These are phyloP conservation scores for Rhododendron mucronatum DNA, from an alignment of 148 eudicot genomes.

Conservation along the genomic window DNA sequence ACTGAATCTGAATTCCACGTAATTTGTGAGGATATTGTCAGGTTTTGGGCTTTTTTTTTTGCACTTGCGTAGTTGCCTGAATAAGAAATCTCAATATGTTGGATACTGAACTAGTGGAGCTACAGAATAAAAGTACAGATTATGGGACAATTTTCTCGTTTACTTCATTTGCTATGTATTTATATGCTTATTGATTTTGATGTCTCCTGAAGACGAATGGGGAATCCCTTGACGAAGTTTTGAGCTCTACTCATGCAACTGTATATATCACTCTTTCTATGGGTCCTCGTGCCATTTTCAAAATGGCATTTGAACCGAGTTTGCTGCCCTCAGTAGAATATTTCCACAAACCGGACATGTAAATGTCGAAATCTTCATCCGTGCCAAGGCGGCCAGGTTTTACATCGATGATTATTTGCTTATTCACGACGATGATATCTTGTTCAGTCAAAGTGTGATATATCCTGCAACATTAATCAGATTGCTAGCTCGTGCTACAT, in stretches of 20 bases:
- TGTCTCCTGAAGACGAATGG: constrained; percentile 35
- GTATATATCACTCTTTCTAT: too few species aligned
- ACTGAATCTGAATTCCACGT: background rate
- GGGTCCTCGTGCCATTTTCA: too few species aligned
- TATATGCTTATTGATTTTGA: background rate
- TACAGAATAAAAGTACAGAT: background rate
- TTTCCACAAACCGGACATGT: too few species aligned
- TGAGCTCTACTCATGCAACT: constrained; percentile 19
- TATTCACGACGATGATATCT: too few species aligned
- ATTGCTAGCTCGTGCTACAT: too few species aligned
- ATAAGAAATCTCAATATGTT: background rate
- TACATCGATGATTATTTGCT: background rate
- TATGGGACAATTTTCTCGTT: background rate
- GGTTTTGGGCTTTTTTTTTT: background rate
- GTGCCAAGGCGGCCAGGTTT: background rate
- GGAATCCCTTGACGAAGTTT: constrained; percentile 38
- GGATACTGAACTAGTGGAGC: background rate
- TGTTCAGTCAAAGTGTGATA: too few species aligned
- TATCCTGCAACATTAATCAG: too few species aligned
- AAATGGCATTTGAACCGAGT: background rate
- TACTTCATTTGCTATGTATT: background rate
- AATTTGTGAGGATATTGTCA: background rate
- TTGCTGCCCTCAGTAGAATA: constrained; percentile 32
- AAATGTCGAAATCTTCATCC: background rate
- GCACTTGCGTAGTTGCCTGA: background rate